A percentile compares a stretch with the other conserved stretches of the same genome.
phyloP scores from a whole-genome alignment of 1,284 basidiomycete genomes.

The Xerocomus nothofagi region DNA sequence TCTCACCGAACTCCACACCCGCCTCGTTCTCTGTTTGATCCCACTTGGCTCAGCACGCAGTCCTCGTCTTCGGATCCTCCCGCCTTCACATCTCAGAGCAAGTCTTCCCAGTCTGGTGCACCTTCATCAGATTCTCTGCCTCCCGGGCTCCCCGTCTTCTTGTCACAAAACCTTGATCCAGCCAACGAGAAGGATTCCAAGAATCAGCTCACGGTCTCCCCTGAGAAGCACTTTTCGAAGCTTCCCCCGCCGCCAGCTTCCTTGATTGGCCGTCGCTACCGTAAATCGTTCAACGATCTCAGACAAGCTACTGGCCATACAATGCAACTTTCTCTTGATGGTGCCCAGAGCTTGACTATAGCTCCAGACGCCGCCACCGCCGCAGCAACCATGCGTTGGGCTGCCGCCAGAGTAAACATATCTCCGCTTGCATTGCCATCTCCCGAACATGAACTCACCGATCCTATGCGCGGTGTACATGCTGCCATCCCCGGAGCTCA shows the following conservation, averaged over 20 bases:
- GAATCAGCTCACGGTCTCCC: slow-evolving; percentile 26
- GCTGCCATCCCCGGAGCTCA: slow-evolving; percentile 69
- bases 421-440: slow-evolving; percentile 81
- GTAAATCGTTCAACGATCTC: slow-evolving; percentile 58
- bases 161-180: slow-evolving; percentile 13
- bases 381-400: slow-evolving; percentile 84
- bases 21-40: slow-evolving; percentile 44
- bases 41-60: slow-evolving; percentile 20
- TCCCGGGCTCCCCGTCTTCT: slow-evolving; percentile 6
- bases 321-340: slow-evolving; percentile 29
- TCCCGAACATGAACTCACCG: slow-evolving; percentile 83
- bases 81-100: slow-evolving; percentile 6
- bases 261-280: slow-evolving; percentile 43
- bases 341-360: slow-evolving; percentile 31
- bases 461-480: slow-evolving; percentile 75
- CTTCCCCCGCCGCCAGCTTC: slow-evolving; percentile 28
- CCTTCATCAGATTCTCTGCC: slow-evolving; percentile 17
- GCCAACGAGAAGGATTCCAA: slow-evolving; percentile 25
- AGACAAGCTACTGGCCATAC: slow-evolving; percentile 34
- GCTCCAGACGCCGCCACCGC: slow-evolving; percentile 61
- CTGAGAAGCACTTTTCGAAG: slow-evolving; percentile 32
- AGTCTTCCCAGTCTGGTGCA: slow-evolving; percentile 4
- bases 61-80: slow-evolving; percentile 9
- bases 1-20: slow-evolving; percentile 72
- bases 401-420: slow-evolving; percentile 69